Evolutionary conservation across 2,329 filamentous ascomycete species (phyloP).

Genomic region (Escovopsis sp.): DNA sequence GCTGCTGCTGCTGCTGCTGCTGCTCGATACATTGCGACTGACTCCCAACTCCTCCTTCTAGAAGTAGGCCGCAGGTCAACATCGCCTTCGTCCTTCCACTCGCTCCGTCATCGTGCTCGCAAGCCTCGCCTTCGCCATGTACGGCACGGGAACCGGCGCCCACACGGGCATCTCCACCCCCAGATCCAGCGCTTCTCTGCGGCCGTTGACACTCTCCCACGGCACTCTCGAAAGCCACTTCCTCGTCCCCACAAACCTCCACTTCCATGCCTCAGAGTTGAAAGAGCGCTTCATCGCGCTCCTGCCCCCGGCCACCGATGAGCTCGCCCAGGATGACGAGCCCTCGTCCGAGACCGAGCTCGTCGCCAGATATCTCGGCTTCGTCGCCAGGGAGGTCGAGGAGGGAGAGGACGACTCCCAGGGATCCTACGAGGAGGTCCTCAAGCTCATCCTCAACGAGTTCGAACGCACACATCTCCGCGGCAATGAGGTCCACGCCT

Average conservation of each 20-base stretch:
- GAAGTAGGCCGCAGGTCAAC: background rate
- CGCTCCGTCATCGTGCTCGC: constrained; percentile 1
- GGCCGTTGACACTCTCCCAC: constrained; percentile 79
- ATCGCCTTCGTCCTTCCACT: background rate
- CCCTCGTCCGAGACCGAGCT: constrained; percentile 91
- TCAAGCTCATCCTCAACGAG: constrained; percentile 85
- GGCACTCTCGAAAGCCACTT: constrained; percentile 94
- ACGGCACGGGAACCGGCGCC: constrained; percentile 66
- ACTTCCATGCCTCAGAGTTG: constrained; percentile 90
- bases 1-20: too few species aligned
- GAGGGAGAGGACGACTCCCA: constrained; percentile 81
- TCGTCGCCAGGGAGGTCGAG: constrained; percentile 75
- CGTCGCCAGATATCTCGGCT: constrained; percentile 85
- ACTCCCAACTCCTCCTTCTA: too few species aligned
- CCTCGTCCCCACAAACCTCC: constrained; percentile 83
- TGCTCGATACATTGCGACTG: background rate
- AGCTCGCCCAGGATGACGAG: constrained; percentile 95
- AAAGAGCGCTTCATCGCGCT: constrained; percentile 79
- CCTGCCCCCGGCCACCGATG: constrained; percentile 83
- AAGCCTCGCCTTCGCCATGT: constrained; percentile 45
- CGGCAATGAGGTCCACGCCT: constrained; percentile 89
- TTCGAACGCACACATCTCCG: constrained; percentile 91
- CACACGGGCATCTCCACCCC: constrained; percentile 97
- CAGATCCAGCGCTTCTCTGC: constrained; percentile 80
- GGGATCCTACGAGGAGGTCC: constrained; percentile 79